Evolutionary conservation across 2,329 filamentous ascomycete genomes (phyloP), one percentile per base, ranked within the genome.

Genomic region (Curvularia eragrostidis): DNA sequence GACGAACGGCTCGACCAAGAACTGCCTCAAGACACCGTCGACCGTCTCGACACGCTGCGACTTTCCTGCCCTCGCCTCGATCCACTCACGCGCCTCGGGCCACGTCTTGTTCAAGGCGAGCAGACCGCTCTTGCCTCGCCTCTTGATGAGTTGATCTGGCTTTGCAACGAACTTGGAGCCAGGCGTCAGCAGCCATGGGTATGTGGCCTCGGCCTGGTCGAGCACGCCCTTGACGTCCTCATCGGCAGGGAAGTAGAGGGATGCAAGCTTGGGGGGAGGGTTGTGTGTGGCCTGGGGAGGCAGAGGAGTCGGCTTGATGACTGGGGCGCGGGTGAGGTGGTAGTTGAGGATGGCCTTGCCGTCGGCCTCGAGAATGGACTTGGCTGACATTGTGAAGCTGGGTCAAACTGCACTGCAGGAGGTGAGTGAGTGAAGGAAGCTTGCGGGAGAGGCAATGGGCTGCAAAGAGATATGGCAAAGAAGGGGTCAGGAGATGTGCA

Each of bases 261-360:
- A 93, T 57, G 94, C 94, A 73, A 98, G 88, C 82, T 91, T 94
- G 72, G 93, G 84, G 62, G 95, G 89, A 70, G 95, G 84, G 84
- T 98, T 98, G 89, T 99, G 95, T 80, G 87, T 95, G 66, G 90
- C 81, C 65, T 91, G 85, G 68, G 86, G 79, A 71, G 93, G 91
- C 56, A 98, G 92, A 82, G 95, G 93, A 76, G 93, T 94, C 70
- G 94, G 91, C 90, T 97, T 98, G 88, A 99, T 97, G 80, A 96
- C 90, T 68, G 93, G 89, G 71, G 95, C 92, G 79, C 95, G 91
- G 74, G 95, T 98, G 82, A 99, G 93, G 86, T 98, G 95, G 87
- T 98, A 99, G 91, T 97, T 98, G 87, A 99, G 87, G 85, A 99
- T 98, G 87, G 95, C 95, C 91, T 99, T 99, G 88, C 95, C 95